Conservation (phyloP, 2,329 filamentous ascomycete genomes). For the Neurospora crassa region DNA sequence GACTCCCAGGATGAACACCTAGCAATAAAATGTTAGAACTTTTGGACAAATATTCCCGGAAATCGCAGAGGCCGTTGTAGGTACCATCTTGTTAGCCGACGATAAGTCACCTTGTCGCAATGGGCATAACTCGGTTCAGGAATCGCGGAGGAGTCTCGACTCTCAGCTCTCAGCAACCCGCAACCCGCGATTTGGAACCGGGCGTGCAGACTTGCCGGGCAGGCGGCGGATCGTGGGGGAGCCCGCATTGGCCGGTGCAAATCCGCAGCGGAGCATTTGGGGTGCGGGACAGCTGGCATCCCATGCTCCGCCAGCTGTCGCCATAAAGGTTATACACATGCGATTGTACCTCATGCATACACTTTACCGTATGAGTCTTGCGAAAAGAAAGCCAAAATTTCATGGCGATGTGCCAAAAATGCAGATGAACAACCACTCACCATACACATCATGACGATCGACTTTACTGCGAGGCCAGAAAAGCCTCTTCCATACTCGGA, state of each 20-base stretch:
- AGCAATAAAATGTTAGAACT: neutral
- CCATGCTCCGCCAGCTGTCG: neutral
- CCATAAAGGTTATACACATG: neutral
- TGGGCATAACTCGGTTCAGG: constrained; percentile 6
- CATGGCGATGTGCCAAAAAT: neutral
- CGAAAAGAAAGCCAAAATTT: neutral
- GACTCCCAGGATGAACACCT: constrained; percentile 58
- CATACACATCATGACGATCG: constrained; percentile 6
- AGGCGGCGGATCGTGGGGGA: neutral
- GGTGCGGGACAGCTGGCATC: neutral
- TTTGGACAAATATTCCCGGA: neutral
- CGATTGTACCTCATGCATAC: neutral
- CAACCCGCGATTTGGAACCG: neutral
- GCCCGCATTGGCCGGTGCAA: neutral
- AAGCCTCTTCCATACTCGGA: constrained; percentile 58
- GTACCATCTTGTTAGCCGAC: constrained; percentile 19
- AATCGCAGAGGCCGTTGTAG: neutral
- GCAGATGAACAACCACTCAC: neutral
- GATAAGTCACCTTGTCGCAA: constrained; percentile 10
- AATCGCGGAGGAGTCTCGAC: neutral
- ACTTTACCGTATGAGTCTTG: neutral
- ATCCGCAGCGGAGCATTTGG: neutral
- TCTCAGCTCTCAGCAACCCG: neutral
- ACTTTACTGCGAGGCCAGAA: constrained; percentile 34
- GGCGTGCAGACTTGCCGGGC: neutral